Evolutionary conservation across 2,329 filamentous ascomycete genomes (phyloP).

Genomic region (Raffaelea deltoideospora): DNA sequence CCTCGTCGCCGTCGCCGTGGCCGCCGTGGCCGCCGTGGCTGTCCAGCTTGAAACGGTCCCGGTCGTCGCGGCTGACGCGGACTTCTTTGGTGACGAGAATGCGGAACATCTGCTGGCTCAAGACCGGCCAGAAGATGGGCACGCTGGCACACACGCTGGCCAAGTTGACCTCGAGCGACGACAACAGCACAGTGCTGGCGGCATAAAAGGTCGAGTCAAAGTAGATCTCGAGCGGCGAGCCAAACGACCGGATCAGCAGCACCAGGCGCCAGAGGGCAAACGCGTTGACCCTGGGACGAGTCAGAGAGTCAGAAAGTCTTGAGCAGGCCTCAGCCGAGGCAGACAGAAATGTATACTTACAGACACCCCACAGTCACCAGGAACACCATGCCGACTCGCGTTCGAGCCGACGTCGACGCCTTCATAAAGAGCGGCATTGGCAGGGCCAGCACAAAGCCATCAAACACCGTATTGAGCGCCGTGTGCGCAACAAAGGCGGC

Average conservation of each 20-base stretch:
- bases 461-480: conserved; percentile 18
- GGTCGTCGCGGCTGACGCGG: background rate
- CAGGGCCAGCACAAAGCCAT: conserved; percentile 17
- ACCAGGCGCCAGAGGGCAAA: conserved; percentile 12
- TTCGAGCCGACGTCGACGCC: conserved; percentile 9
- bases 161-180: conserved; percentile 14
- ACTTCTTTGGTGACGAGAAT: conserved; percentile 12
- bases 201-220: conserved; percentile 15
- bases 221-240: conserved; percentile 9
- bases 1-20: background rate
- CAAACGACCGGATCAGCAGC: conserved; percentile 10
- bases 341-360: too few relatives aligned
- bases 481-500: conserved; percentile 17
- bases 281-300: conserved; percentile 7
- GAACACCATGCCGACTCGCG: conserved; percentile 14
- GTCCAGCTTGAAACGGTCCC: background rate
- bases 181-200: conserved; percentile 11
- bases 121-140: conserved; percentile 10
- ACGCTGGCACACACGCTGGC: conserved; percentile 13
- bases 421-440: conserved; percentile 18
- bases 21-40: background rate
- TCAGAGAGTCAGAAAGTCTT: background rate
- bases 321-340: too few relatives aligned
- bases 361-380: conserved; percentile 8
- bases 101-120: conserved; percentile 11